These are phyloP conservation scores for Pythium dissotocum DNA, from an alignment of 352 stramenopile genomes.

Conservation along the genomic window DNA sequence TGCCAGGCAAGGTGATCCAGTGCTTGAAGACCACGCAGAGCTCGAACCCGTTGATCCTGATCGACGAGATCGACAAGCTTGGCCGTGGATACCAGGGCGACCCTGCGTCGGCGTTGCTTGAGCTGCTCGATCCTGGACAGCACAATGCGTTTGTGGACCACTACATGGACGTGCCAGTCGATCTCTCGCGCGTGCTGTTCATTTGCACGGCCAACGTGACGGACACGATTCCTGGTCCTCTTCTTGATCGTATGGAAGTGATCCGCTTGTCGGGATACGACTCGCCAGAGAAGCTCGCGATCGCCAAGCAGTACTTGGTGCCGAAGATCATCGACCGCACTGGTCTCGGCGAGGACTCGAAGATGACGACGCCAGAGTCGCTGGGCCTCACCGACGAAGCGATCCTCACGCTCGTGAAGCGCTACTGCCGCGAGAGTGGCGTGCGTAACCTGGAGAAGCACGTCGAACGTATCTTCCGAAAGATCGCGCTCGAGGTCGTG, in stretches of 20 bases:
- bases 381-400: slow-evolving; percentile 93
- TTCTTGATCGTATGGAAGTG: slow-evolving; percentile 99
- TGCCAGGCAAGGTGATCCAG: slow-evolving; percentile 99
- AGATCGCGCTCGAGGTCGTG: slow-evolving; percentile 97
- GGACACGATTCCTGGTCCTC: slow-evolving; percentile 95
- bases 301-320: slow-evolving; percentile 97
- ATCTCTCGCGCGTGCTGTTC: slow-evolving; percentile 97
- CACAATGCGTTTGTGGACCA: slow-evolving; percentile 98
- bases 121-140: slow-evolving; percentile 97
- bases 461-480: slow-evolving; percentile 98
- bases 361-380: slow-evolving; percentile 70
- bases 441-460: slow-evolving; percentile 98
- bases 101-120: slow-evolving; percentile 94
- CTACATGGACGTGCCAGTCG: slow-evolving; percentile 98
- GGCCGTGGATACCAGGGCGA: slow-evolving; percentile 91
- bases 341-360: slow-evolving; percentile 66
- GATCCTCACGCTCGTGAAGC: slow-evolving; percentile 85
- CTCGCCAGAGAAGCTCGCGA: slow-evolving; percentile 97
- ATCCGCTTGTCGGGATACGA: slow-evolving; percentile 96
- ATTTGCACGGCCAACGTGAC: slow-evolving; percentile 97
- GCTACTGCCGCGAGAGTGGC: slow-evolving; percentile 97
- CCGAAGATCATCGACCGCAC: slow-evolving; percentile 95
- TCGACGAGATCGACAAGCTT: slow-evolving; percentile 96
- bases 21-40: slow-evolving; percentile 97
- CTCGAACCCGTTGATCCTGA: slow-evolving; percentile 98